phyloP scores from a whole-genome alignment of 257 asterid species.

The Gentiana straminea region DNA sequence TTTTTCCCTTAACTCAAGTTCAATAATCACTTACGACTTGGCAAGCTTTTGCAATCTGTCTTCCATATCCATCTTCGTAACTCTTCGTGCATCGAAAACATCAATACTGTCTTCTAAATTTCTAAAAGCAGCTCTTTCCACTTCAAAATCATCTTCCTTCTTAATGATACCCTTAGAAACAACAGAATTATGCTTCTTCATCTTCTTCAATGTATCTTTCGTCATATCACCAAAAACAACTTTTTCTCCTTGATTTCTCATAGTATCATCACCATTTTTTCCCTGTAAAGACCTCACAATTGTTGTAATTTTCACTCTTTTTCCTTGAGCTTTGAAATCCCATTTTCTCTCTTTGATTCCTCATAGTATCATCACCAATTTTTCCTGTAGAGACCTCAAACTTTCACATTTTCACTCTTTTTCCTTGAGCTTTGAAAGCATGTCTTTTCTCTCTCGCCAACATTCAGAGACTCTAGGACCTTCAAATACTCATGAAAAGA shows the following conservation, averaged over 20 bases:
- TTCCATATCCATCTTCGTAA: conserved; percentile 75
- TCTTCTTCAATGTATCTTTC: conserved; percentile 9
- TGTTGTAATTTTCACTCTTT: neutral
- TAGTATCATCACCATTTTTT: neutral
- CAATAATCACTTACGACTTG: conserved; percentile 46
- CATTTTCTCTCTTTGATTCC: neutral
- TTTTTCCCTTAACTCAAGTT: neutral
- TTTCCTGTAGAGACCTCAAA: no score
- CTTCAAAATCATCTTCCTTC: conserved; percentile 4
- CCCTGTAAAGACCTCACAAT: conserved; percentile 5
- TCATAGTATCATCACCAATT: no score
- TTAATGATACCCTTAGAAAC: neutral
- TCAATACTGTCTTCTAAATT: conserved; percentile 32
- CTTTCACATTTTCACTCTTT: no score
- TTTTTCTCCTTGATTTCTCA: conserved; percentile 11
- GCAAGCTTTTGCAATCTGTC: conserved; percentile 91
- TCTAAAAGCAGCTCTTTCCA: conserved; percentile 77
- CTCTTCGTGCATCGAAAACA: conserved; percentile 40
- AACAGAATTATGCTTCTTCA: conserved; percentile 9
- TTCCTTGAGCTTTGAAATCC: conserved; percentile 7
- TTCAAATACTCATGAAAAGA: conserved; percentile 79
- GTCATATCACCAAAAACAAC: conserved; percentile 8
- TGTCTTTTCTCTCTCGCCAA: conserved; percentile 2
- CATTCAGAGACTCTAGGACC: conserved; percentile 65
- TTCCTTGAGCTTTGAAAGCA: no score